phyloP scores from a whole-genome alignment of 768 basidiomycete species.

The Mycena epipterygia region DNA sequence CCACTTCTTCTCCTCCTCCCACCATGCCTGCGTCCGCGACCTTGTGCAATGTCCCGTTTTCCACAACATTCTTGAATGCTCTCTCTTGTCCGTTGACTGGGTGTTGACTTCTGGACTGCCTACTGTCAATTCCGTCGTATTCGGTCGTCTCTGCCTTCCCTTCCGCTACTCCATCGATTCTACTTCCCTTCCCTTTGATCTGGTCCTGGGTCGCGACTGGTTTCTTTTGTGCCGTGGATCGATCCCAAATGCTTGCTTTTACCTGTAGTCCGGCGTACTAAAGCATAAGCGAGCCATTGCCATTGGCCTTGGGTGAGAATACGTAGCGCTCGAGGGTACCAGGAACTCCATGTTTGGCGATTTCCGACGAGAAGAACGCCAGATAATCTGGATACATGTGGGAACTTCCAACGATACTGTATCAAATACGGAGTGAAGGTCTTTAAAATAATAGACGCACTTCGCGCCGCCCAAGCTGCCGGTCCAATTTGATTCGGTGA shows the following conservation, averaged over 20 bases:
- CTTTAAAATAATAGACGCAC: too few relatives aligned
- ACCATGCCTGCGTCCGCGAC: not conserved
- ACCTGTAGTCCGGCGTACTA: not conserved
- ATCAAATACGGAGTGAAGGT: too few relatives aligned
- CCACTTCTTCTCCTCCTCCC: not conserved
- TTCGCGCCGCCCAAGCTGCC: too few relatives aligned
- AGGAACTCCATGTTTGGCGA: conserved; percentile 52
- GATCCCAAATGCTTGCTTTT: not conserved
- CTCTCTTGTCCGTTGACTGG: not conserved
- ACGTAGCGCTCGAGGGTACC: conserved; percentile 63
- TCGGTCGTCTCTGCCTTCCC: not conserved
- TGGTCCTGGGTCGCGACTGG: not conserved
- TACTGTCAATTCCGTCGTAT: not conserved
- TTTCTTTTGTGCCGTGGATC: not conserved
- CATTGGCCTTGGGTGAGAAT: conserved; percentile 54
- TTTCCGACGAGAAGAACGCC: conserved; percentile 55
- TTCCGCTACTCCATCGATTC: not conserved
- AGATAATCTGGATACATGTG: conserved; percentile 32
- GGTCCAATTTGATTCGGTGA: too few relatives aligned
- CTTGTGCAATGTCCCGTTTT: not conserved
- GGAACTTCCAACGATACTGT: not conserved
- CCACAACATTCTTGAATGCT: not conserved
- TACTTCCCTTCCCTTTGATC: not conserved
- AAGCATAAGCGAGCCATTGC: conserved; percentile 48
- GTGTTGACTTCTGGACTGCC: not conserved